These are phyloP conservation scores for Ogataea minuta DNA, from an alignment of 805 yeast genomes.

Conservation along the genomic window DNA sequence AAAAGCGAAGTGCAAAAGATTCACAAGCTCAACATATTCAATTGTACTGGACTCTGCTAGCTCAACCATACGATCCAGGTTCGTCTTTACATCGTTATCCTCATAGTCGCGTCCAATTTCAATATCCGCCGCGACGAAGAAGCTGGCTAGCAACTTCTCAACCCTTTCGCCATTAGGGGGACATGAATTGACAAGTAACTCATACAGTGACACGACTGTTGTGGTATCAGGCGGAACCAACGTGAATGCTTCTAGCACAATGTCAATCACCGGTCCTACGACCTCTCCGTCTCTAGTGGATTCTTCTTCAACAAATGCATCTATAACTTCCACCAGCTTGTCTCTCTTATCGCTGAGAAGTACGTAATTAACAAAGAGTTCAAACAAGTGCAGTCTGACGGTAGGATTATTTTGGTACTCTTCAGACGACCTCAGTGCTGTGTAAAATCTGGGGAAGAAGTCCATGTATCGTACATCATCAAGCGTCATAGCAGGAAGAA, in stretches of 20 bases:
- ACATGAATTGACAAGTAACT: conserved; percentile 3
- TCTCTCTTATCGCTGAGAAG: conserved; percentile 30
- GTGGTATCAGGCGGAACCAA: conserved; percentile 29
- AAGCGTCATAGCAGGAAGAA: conserved; percentile 29
- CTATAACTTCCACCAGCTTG: conserved; percentile 25
- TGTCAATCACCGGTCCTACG: conserved; percentile 24
- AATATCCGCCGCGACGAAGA: conserved; percentile 31
- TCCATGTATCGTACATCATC: conserved; percentile 29
- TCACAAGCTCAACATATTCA: conserved; percentile 30
- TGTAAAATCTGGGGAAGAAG: conserved; percentile 36
- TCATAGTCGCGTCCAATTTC: conserved; percentile 30
- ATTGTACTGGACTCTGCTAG: conserved; percentile 22
- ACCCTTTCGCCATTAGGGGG: too few relatives aligned
- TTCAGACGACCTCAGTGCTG: conserved; percentile 26
- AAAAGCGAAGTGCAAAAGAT: conserved; percentile 31
- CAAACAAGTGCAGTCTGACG: conserved; percentile 32
- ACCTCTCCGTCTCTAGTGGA: conserved; percentile 14
- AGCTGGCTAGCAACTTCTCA: conserved; percentile 19
- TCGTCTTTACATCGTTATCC: conserved; percentile 25
- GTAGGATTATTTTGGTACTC: conserved; percentile 21
- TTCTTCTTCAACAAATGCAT: conserved; percentile 31
- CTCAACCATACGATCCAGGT: conserved; percentile 20
- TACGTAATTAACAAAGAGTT: conserved; percentile 34
- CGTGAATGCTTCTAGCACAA: conserved; percentile 33
- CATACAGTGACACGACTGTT: conserved; percentile 24